These are phyloP conservation scores for Cucurbitaria berberidis DNA, from an alignment of 2,329 filamentous ascomycete genomes.

Conservation along the genomic window DNA sequence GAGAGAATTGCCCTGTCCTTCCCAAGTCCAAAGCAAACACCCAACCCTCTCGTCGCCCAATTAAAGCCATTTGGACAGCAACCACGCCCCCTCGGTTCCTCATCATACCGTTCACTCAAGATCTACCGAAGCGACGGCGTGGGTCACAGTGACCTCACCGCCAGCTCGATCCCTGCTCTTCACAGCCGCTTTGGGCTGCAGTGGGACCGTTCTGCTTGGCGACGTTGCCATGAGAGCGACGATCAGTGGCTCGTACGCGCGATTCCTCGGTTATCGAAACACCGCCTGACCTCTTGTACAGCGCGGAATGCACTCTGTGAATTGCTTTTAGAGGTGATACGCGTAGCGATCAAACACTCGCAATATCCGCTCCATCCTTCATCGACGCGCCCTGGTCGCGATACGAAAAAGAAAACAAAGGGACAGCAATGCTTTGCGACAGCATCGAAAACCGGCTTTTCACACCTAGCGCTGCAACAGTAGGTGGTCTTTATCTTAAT, in stretches of 20 bases:
- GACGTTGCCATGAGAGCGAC: background rate
- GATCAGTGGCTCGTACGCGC: slow-evolving; percentile 1
- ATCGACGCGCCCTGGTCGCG: too few species aligned
- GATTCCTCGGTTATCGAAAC: slow-evolving; percentile 1
- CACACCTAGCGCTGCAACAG: background rate
- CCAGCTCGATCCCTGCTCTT: background rate
- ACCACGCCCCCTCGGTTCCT: background rate
- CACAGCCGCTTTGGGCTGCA: background rate
- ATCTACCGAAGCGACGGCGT: slow-evolving; percentile 1
- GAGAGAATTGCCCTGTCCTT: slow-evolving; percentile 6
- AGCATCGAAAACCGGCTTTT: slow-evolving; percentile 17
- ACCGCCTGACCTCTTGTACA: background rate
- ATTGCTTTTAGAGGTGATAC: background rate
- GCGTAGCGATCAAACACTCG: background rate
- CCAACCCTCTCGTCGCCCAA: slow-evolving; percentile 5
- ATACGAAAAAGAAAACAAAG: too few species aligned
- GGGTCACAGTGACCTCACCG: slow-evolving; percentile 1
- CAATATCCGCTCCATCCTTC: too few species aligned
- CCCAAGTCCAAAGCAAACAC: slow-evolving; percentile 6
- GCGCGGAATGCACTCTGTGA: background rate
- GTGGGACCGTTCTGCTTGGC: background rate
- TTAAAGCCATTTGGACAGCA: background rate
- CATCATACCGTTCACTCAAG: background rate
- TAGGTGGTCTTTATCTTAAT: slow-evolving; percentile 1
- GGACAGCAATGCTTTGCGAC: too few species aligned